phyloP scores from a whole-genome alignment of 2,329 filamentous ascomycete species.

The Colletotrichum echinochloae region DNA sequence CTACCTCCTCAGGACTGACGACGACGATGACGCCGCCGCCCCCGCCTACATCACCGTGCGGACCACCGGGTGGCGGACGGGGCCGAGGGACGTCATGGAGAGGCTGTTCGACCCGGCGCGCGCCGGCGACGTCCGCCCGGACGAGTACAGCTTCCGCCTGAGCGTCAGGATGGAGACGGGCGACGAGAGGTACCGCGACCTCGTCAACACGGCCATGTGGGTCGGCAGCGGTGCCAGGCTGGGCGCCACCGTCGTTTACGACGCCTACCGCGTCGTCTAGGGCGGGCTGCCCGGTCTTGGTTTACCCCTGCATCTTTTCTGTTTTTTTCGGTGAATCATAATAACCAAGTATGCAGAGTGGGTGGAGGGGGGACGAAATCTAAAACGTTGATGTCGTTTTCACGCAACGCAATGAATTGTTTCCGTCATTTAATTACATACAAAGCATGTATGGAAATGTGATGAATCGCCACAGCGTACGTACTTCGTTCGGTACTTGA shows the following conservation, averaged over 20 bases:
- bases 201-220: conserved; percentile 63
- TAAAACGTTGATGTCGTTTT: neutral
- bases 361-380: no score
- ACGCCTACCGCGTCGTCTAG: conserved; percentile 37
- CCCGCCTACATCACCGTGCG: conserved; percentile 52
- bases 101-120: conserved; percentile 53
- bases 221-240: conserved; percentile 61
- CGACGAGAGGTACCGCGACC: conserved; percentile 61
- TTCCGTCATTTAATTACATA: neutral
- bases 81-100: conserved; percentile 58
- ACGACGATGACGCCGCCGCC: conserved; percentile 58
- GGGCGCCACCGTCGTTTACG: conserved; percentile 33
- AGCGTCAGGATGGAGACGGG: conserved; percentile 63
- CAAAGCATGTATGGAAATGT: neutral
- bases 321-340: neutral
- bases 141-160: conserved; percentile 61
- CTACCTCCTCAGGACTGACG: conserved; percentile 61
- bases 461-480: neutral
- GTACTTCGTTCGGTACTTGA: neutral
- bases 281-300: neutral
- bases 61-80: conserved; percentile 61
- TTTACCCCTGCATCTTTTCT: neutral
- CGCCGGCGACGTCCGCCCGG: conserved; percentile 55
- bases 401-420: neutral
- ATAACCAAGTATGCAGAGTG: neutral